Evolutionary conservation across 495 filamentous ascomycete species (phyloP).

Genomic region (Xylaria sp.): DNA sequence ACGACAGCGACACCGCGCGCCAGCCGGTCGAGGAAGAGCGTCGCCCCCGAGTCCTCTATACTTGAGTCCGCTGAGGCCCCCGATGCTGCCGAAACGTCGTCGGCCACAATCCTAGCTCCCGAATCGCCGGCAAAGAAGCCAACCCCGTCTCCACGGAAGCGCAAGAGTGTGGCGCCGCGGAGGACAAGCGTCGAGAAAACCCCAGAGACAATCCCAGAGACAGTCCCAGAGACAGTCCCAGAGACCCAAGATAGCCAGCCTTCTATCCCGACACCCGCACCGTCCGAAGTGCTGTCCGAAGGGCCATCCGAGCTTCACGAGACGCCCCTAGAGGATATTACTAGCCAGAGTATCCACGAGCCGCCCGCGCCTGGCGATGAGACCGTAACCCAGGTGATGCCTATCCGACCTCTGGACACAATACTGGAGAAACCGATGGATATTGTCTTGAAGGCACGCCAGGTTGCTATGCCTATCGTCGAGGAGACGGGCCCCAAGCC

Average conservation of each 20-base stretch:
- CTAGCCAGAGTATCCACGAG: conserved; percentile 69
- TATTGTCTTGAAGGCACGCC: conserved; percentile 87
- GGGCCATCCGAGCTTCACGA: conserved; percentile 55
- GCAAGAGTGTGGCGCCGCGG: conserved; percentile 69
- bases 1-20: conserved; percentile 35
- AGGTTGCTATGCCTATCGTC: conserved; percentile 66
- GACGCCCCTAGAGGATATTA: conserved; percentile 80
- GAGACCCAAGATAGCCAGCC: conserved; percentile 61
- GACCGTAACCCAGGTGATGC: conserved; percentile 59
- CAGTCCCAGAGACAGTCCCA: too few species aligned
- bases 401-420: conserved; percentile 75
- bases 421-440: conserved; percentile 90
- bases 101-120: conserved; percentile 57
- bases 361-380: conserved; percentile 43
- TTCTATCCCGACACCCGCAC: conserved; percentile 53
- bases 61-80: conserved; percentile 35
- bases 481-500: conserved; percentile 79
- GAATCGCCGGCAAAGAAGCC: conserved; percentile 69
- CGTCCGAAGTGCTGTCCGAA: conserved; percentile 40
- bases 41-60: conserved; percentile 39
- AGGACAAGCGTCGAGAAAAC: conserved; percentile 48
- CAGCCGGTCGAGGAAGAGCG: conserved; percentile 54
- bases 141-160: conserved; percentile 68
- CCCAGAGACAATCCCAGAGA: too few species aligned
- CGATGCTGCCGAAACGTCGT: conserved; percentile 65